A percentile compares a stretch with the other conserved stretches of the same genome.
Conservation (phyloP, 2,329 filamentous ascomycete species). For the Zymoseptoria ardabiliae region DNA sequence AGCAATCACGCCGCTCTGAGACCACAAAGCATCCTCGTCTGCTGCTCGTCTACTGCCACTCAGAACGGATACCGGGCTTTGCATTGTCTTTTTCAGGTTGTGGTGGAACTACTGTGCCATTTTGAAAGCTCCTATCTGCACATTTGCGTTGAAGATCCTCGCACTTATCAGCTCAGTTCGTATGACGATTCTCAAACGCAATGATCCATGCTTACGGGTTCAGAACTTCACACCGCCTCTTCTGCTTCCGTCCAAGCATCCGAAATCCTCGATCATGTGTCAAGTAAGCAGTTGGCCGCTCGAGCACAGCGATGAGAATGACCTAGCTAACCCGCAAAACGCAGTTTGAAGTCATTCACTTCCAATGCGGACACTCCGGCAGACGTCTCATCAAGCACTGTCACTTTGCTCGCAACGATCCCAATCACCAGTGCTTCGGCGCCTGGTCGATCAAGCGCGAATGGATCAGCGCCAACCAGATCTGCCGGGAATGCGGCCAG, state of each 20-base stretch:
- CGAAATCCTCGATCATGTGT: conserved; percentile 17
- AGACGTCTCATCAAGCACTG: conserved; percentile 60
- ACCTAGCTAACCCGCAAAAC: background rate
- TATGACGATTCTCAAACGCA: background rate
- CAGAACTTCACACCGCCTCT: background rate
- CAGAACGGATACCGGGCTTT: background rate
- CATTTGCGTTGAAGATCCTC: background rate
- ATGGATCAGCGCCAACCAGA: conserved; percentile 50
- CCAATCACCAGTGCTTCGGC: conserved; percentile 59
- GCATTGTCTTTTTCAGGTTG: background rate
- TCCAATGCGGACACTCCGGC: conserved; percentile 55
- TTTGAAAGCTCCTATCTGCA: background rate
- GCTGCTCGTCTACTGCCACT: background rate
- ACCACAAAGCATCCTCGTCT: background rate
- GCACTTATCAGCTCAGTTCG: background rate
- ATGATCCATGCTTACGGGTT: background rate
- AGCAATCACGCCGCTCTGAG: background rate
- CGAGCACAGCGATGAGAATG: background rate
- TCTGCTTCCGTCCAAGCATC: background rate
- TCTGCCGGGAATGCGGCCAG: conserved; percentile 40
- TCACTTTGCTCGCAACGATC: conserved; percentile 67
- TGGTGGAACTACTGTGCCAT: background rate
- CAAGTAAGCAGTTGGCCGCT: conserved; percentile 15
- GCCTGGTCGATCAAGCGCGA: conserved; percentile 57
- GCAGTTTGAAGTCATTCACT: conserved; percentile 61